Evolutionary conservation across 2,329 filamentous ascomycete genomes (phyloP), one percentile per base, ranked within the genome.

Genomic region (Neocatenulostroma microsporum): DNA sequence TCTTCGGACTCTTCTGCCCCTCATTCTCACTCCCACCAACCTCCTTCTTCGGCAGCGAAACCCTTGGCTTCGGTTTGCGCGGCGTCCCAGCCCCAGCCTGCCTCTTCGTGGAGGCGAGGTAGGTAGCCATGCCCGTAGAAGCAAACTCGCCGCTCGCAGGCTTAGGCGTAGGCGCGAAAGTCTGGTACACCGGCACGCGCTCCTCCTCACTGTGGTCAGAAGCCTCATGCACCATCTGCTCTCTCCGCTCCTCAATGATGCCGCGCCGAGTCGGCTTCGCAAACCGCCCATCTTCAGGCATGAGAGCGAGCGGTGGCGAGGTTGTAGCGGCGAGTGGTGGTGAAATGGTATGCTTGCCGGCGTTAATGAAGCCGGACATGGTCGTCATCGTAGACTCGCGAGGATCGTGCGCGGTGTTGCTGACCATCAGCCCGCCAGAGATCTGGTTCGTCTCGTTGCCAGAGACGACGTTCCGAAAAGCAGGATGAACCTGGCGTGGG

Each of bases 171-270:
- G 45, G 48, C 13, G 34, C 42, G 42, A 48, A 50, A 3, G 36
- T 42, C 14, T 39, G 25, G 18, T 39, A 42, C 15, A 55, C 52
- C 3, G 55, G 47, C 10, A 43, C 48, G 32, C 47, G 50, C 30
- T 48, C 42, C n/a, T n/a, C n/a, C 49, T 60, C 54, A 50, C 54
- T 43, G 55, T 55, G 47, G 51, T 58, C 34, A 53, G 43, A 43
- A 44, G 56, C 33, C 36, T 54, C 28, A 25, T 51, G 50, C 20
- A 41, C 28, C 3, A 37, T 34, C 20, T 52, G 42, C 48, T 68
- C 64, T 2, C 47, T 49, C 20, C 52, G 54, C 15, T 58, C 54
- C 47, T 69, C 66, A 19, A 68, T 60, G 25, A 52, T 48, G 11
- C 50, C 62, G 37, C 66, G 58, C 9, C 47, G 45, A 1, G 65